Percentiles rank a stretch among this genome's conserved stretches.
Conservation (phyloP, 2,329 filamentous ascomycete genomes). For the Beauveria scarabaeidicola region DNA sequence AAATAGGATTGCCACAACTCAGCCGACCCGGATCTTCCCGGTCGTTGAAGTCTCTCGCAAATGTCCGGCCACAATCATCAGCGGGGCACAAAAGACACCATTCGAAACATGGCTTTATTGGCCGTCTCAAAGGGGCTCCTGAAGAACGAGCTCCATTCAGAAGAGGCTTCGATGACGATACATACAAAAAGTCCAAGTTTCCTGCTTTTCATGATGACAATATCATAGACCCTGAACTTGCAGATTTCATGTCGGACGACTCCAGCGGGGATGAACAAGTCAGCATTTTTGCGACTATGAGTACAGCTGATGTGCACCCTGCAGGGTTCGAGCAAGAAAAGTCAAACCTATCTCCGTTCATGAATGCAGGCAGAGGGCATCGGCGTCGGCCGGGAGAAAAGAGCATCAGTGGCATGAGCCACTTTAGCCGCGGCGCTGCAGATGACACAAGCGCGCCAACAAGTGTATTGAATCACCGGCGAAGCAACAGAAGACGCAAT, state of each 20-base stretch:
- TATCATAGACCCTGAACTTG: conserved; percentile 94
- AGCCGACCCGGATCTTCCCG: conserved; percentile 89
- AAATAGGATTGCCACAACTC: conserved; percentile 77
- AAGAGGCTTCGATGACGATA: conserved; percentile 58
- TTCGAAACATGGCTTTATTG: conserved; percentile 77
- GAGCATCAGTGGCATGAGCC: conserved; percentile 61
- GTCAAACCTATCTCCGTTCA: conserved; percentile 60
- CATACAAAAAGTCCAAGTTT: conserved; percentile 55
- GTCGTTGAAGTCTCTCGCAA: conserved; percentile 68
- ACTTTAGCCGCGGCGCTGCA: conserved; percentile 53
- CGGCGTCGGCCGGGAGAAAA: conserved; percentile 67
- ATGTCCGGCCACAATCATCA: conserved; percentile 64
- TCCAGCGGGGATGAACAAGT: conserved; percentile 90
- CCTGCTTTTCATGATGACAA: conserved; percentile 97
- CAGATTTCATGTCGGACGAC: conserved; percentile 90
- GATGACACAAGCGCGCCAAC: conserved; percentile 54
- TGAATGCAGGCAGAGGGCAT: conserved; percentile 67
- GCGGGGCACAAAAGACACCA: conserved; percentile 72
- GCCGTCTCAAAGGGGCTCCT: conserved; percentile 60
- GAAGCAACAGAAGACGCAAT: conserved; percentile 66
- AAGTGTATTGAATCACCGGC: conserved; percentile 50
- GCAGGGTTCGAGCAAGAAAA: conserved; percentile 67
- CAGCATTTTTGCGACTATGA: conserved; percentile 69
- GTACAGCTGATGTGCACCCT: conserved; percentile 56
- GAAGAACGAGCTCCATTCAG: conserved; percentile 88